Conservation (phyloP, 139 green algal species). For the Haematococcus sp. region DNA sequence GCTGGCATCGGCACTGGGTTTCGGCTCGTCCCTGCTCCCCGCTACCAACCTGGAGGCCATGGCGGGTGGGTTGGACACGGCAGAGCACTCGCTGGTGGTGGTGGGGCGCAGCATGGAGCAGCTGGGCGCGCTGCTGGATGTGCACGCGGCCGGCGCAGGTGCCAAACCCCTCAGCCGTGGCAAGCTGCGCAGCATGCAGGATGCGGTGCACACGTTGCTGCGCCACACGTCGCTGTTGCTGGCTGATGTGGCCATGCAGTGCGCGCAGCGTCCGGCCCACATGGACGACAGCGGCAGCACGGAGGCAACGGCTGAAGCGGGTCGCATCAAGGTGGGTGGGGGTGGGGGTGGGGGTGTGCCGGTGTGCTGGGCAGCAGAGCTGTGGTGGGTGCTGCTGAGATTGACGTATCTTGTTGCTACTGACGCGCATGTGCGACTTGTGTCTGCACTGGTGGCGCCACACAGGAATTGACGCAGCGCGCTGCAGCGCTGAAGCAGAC, state of each 20-base stretch:
- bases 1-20: no score
- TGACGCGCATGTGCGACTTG: no score
- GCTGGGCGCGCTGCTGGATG: not conserved
- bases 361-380: not conserved
- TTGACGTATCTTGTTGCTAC: no score
- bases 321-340: no score
- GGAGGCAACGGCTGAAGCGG: not conserved
- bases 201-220: constrained; percentile 44
- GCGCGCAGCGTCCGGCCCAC: not conserved
- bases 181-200: constrained; percentile 51
- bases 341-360: not conserved
- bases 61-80: not conserved
- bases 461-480: no score
- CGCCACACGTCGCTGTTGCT: constrained; percentile 44
- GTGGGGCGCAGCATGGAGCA: not conserved
- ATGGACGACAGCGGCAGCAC: not conserved
- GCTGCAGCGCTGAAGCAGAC: no score
- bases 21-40: not conserved
- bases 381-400: not conserved
- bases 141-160: not conserved
- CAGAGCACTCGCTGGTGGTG: not conserved
- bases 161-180: constrained; percentile 18
- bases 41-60: constrained; percentile 1
- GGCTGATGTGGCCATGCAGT: constrained; percentile 28
- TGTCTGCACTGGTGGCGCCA: no score